Percentiles rank a stretch among this genome's conserved stretches.
Evolutionary conservation across 768 basidiomycete species (phyloP).

Genomic region (Tephrocybe rancida): DNA sequence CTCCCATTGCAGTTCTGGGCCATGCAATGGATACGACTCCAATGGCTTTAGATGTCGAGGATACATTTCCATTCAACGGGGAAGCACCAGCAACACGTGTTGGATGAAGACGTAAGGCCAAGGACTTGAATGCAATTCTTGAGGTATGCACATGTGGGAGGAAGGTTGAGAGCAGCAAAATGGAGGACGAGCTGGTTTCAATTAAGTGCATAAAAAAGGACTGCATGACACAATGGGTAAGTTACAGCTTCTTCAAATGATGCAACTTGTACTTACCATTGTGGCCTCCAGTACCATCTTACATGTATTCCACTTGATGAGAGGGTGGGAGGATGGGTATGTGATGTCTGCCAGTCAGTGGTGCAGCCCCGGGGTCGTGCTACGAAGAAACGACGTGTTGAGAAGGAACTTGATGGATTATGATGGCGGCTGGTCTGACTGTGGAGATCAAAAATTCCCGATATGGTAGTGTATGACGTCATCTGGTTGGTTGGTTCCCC

Average conservation of each 20-base stretch:
- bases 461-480: conserved; percentile 6
- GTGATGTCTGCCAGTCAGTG: conserved; percentile 1
- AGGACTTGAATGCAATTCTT: neutral
- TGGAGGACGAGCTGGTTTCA: neutral
- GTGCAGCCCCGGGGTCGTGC: neutral
- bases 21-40: no score
- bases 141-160: neutral
- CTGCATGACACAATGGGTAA: conserved; percentile 3
- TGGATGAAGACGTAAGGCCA: neutral
- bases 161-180: neutral
- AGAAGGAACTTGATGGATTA: neutral
- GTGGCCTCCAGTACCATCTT: conserved; percentile 1
- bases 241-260: neutral
- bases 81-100: neutral
- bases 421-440: no score
- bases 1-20: no score
- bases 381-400: neutral
- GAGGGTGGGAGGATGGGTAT: neutral
- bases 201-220: neutral
- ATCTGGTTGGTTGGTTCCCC: no score
- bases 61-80: neutral
- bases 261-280: conserved; percentile 1
- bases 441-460: neutral
- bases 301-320: neutral
- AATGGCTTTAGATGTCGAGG: conserved; percentile 1